A percentile compares a stretch with the other conserved stretches of the same genome.
phyloP scores from a whole-genome alignment of 2,329 filamentous ascomycete genomes.

The Chaetomium sp. region DNA sequence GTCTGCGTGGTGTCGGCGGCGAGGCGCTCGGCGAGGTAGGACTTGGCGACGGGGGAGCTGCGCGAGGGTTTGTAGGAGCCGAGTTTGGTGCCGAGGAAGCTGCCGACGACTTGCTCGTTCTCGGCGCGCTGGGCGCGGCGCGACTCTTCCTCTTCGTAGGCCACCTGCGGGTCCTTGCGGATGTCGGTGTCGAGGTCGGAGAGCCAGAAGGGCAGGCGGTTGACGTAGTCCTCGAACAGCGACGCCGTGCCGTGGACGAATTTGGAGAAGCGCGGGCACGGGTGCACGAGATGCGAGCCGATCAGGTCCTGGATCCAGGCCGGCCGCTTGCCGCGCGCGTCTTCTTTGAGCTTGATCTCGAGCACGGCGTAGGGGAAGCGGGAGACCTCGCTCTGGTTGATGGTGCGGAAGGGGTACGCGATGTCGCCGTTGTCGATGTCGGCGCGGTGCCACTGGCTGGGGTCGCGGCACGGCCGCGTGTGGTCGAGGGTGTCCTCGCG shows the following conservation, averaged over 20 bases:
- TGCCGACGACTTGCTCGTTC: constrained; percentile 84
- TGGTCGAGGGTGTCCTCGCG: constrained; percentile 68
- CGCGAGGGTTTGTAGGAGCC: constrained; percentile 52
- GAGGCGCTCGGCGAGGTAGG: constrained; percentile 53
- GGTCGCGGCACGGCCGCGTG: constrained; percentile 81
- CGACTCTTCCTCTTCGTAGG: constrained; percentile 88
- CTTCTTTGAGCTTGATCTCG: constrained; percentile 81
- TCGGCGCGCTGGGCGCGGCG: constrained; percentile 73
- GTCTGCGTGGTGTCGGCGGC: constrained; percentile 36
- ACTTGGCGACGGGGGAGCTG: constrained; percentile 63
- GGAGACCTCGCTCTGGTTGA: constrained; percentile 85
- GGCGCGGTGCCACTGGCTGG: constrained; percentile 79
- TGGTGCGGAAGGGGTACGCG: constrained; percentile 78
- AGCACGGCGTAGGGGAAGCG: constrained; percentile 86
- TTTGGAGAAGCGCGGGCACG: constrained; percentile 87
- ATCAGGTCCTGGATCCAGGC: constrained; percentile 90
- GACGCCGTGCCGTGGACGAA: constrained; percentile 90
- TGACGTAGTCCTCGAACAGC: constrained; percentile 93
- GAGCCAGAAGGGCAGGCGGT: constrained; percentile 94
- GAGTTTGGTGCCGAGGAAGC: constrained; percentile 61
- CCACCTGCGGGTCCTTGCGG: constrained; percentile 80
- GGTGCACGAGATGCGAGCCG: constrained; percentile 84
- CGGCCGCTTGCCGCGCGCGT: constrained; percentile 57
- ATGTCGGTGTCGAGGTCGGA: constrained; percentile 89
- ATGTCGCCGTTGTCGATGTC: constrained; percentile 82